phyloP scores from a whole-genome alignment of 805 yeast genomes.

The Saccharomycopsis oosterbeekiorum region DNA sequence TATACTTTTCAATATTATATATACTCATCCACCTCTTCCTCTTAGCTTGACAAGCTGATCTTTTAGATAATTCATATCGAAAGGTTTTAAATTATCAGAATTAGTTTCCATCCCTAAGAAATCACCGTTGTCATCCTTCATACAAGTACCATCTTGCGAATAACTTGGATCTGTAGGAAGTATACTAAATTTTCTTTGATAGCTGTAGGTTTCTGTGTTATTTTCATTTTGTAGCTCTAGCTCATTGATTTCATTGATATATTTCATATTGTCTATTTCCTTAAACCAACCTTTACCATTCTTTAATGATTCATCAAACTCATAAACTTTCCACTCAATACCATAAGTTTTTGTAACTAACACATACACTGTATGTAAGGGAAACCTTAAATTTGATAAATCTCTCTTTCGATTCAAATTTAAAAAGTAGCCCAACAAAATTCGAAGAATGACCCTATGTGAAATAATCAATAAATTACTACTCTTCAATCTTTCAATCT shows the following conservation, averaged over 20 bases:
- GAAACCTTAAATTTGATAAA: slow-evolving; percentile 86
- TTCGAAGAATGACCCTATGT: slow-evolving; percentile 86
- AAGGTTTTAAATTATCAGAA: neutral
- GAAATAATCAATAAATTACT: slow-evolving; percentile 77
- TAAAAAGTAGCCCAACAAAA: slow-evolving; percentile 79
- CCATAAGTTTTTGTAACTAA: slow-evolving; percentile 93
- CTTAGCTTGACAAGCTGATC: neutral
- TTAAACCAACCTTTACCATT: slow-evolving; percentile 56
- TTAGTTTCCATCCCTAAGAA: neutral
- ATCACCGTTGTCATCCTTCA: neutral
- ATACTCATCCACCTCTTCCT: neutral
- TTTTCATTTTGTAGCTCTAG: slow-evolving; percentile 9
- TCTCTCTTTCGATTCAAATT: slow-evolving; percentile 61
- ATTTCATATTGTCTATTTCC: slow-evolving; percentile 37
- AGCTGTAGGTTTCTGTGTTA: neutral
- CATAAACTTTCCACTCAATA: slow-evolving; percentile 85
- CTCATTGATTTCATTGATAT: slow-evolving; percentile 19
- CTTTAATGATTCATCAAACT: slow-evolving; percentile 56
- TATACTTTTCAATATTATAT: too few species aligned
- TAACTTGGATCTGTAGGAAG: slow-evolving; percentile 15
- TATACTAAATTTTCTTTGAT: slow-evolving; percentile 16
- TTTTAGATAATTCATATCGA: neutral
- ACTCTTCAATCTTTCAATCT: slow-evolving; percentile 72
- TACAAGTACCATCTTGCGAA: neutral
- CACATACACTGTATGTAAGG: slow-evolving; percentile 82